A percentile compares a stretch with the other conserved stretches of the same genome.
Conservation (phyloP, 2,329 filamentous ascomycete species). For the Arthrobotrys megalospora region DNA sequence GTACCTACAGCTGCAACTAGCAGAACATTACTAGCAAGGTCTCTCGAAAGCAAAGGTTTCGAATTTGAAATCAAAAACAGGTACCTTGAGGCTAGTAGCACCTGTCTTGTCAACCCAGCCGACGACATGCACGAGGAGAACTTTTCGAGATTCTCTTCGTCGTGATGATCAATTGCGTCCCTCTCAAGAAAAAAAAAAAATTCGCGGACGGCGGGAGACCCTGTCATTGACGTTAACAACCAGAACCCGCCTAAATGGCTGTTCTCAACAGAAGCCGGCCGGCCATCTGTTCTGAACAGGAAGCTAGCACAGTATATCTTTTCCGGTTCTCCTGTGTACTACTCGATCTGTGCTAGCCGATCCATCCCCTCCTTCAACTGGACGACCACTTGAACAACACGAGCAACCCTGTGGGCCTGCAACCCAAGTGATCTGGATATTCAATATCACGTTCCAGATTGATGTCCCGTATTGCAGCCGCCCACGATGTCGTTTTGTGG, state of each 20-base stretch:
- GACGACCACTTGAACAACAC: constrained; percentile 29
- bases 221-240: constrained; percentile 44
- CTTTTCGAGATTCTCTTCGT: constrained; percentile 28
- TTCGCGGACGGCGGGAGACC: constrained; percentile 33
- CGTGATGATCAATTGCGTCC: constrained; percentile 45
- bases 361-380: constrained; percentile 11
- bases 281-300: constrained; percentile 59
- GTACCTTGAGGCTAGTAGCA: constrained; percentile 49
- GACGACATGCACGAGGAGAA: constrained; percentile 19
- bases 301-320: constrained; percentile 59
- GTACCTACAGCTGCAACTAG: constrained; percentile 57
- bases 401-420: constrained; percentile 29
- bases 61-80: constrained; percentile 60
- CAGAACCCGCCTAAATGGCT: constrained; percentile 58
- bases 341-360: constrained; percentile 56
- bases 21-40: constrained; percentile 29
- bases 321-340: constrained; percentile 61
- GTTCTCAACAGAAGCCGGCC: constrained; percentile 42
- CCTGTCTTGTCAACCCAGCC: constrained; percentile 33
- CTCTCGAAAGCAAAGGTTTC: constrained; percentile 32
- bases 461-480: constrained; percentile 40
- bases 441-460: constrained; percentile 49
- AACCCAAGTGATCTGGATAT: constrained; percentile 16
- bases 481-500: constrained; percentile 34
- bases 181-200: constrained; percentile 1